Conservation (phyloP, 2,329 filamentous ascomycete genomes). For the Colletotrichum musicola region DNA sequence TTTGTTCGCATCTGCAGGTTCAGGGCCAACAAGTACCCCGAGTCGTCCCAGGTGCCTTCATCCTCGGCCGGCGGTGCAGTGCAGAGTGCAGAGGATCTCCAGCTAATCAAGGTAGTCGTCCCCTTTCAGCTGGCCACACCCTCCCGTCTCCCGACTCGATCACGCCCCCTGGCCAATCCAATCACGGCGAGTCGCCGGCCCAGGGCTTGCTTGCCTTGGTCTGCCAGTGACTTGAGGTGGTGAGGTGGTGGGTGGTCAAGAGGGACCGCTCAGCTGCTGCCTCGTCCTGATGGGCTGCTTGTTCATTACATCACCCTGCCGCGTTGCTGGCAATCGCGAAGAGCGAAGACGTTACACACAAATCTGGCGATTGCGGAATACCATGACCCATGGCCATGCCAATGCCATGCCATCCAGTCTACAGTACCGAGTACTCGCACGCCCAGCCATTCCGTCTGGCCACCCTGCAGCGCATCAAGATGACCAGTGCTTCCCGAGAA, state of each 20-base stretch:
- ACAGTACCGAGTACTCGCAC: neutral
- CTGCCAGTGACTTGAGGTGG: neutral
- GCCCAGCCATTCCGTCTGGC: neutral
- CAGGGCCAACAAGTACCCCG: neutral
- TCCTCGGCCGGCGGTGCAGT: neutral
- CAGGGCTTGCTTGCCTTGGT: conserved; percentile 21
- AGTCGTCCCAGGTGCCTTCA: conserved; percentile 14
- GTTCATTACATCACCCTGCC: conserved; percentile 32
- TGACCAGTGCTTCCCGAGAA: neutral
- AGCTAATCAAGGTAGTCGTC: conserved; percentile 19
- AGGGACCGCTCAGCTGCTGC: conserved; percentile 25
- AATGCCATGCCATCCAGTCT: neutral
- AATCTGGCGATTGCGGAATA: neutral
- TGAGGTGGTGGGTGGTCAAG: conserved; percentile 5
- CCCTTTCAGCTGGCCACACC: conserved; percentile 27
- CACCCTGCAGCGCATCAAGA: conserved; percentile 1
- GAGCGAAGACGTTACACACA: conserved; percentile 9
- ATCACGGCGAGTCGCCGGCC: conserved; percentile 15
- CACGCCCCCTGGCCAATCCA: conserved; percentile 20
- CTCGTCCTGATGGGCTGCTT: conserved; percentile 11
- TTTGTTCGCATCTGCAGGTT: neutral
- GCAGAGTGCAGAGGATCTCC: conserved; percentile 33
- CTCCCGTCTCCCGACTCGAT: conserved; percentile 2
- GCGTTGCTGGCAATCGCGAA: neutral
- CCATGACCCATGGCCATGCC: neutral